Evolutionary conservation across 1,139 yeast genomes (phyloP).

Genomic region (Saccharomycopsis hybrid): DNA sequence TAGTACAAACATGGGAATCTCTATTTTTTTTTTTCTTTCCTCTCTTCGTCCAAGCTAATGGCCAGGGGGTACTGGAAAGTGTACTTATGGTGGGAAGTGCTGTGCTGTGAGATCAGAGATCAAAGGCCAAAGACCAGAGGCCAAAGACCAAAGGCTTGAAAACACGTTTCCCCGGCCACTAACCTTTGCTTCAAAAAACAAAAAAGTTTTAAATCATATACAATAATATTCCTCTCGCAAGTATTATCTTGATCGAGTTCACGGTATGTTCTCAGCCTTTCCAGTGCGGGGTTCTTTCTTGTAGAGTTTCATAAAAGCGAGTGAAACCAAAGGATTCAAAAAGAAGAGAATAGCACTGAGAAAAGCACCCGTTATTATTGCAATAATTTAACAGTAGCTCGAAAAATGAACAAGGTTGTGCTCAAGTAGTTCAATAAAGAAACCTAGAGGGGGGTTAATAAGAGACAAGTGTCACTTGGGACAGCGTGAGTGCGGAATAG

Average conservation of each 20-base stretch:
- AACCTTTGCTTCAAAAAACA: neutral
- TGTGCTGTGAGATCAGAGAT: too few relatives aligned
- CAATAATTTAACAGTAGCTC: slow-evolving; percentile 1
- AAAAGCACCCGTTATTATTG: slow-evolving; percentile 44
- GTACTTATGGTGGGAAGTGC: too few relatives aligned
- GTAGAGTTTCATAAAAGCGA: slow-evolving; percentile 20
- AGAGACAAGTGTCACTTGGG: too few relatives aligned
- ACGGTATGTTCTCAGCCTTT: slow-evolving; percentile 71
- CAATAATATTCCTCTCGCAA: slow-evolving; percentile 68
- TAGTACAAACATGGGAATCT: too few relatives aligned
- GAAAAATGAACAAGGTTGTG: neutral
- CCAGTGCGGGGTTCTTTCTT: neutral
- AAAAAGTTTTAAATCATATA: slow-evolving; percentile 3
- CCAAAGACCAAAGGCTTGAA: too few relatives aligned
- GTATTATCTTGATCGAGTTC: slow-evolving; percentile 84
- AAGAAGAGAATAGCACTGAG: neutral
- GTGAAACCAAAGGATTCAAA: neutral
- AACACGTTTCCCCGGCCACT: too few relatives aligned
- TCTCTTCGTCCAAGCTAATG: too few relatives aligned
- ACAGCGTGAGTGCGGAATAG: too few relatives aligned
- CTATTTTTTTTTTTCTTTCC: neutral
- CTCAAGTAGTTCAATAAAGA: too few relatives aligned
- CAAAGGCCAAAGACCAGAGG: too few relatives aligned
- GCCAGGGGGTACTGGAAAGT: too few relatives aligned
- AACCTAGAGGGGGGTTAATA: too few relatives aligned